Evolutionary conservation across 208 protist genomes (phyloP).

Genomic region (Leishmania amazonensis): DNA sequence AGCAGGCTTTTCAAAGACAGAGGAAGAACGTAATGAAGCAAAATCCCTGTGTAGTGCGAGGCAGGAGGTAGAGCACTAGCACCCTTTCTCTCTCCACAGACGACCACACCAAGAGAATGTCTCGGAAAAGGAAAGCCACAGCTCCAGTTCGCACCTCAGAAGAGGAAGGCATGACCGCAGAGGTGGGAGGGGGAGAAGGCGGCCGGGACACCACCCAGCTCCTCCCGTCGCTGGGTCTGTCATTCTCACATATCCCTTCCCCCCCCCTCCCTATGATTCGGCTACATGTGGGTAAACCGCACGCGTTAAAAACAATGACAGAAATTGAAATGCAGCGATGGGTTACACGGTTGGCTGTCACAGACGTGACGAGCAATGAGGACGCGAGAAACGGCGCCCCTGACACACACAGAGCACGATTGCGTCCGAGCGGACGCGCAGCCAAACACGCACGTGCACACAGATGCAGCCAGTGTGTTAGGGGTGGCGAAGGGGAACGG

Average conservation of each 20-base stretch:
- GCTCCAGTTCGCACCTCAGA: neutral
- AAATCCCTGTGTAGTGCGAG: neutral
- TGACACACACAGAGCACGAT: neutral
- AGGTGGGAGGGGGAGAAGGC: neutral
- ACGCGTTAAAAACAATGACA: neutral
- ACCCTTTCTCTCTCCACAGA: neutral
- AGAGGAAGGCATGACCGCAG: neutral
- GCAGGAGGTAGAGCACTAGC: neutral
- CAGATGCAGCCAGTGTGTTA: too few relatives aligned
- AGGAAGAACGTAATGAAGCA: neutral
- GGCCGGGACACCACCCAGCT: neutral
- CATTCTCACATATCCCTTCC: too few relatives aligned
- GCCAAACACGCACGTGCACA: neutral
- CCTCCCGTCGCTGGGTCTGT: neutral
- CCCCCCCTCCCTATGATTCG: neutral
- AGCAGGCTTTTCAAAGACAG: neutral
- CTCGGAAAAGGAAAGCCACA: neutral
- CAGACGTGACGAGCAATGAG: neutral
- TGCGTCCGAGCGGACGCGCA: neutral
- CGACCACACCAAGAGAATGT: neutral
- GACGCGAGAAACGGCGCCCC: neutral
- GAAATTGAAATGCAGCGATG: neutral
- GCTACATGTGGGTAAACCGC: neutral
- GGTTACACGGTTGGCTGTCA: neutral
- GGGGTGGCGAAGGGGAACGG: slow-evolving; percentile 2